Evolutionary conservation across 106 monocot species (phyloP), one percentile per base, ranked within the genome.

Genomic region (Triglochin maritima): DNA sequence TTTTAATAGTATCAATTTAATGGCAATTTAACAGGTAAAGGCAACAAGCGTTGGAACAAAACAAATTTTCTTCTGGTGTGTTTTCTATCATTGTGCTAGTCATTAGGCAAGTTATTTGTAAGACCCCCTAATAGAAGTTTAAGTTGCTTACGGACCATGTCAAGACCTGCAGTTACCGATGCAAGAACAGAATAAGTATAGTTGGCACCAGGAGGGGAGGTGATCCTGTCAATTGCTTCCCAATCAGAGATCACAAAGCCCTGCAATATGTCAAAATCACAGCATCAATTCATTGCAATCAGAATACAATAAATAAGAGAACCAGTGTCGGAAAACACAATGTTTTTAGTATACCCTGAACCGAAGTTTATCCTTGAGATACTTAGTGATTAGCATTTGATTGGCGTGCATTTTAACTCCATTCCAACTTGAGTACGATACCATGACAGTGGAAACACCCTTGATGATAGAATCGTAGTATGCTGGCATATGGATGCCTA

Each of bases 181-280:
- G 84, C 73, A 69, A 76, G 75, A 4, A 93, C 82, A 49, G 93
- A 92, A 53, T 85, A 88, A 3, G 87, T 83, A 75, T 88, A 93
- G 63, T 93, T 89, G 62, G 81, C 63, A 56, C 69, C 80, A 7
- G 88, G 55, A 9, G 93, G 88, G 17, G 46, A 41, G 13, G 88
- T 93, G 60, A 93, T 89, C 69, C 81, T 83, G 48, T 93, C 93
- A 60, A 93, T 85, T 29, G 86, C 93, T 53, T 88, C 72, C 88
- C 86, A 89, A 78, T 93, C 93, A 43, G 93, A 93, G 71, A 93
- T 89, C 3, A 85, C 83, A 65, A 88, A 81, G 8, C 92, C 92
- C 92, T 92, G 83, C 47, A 67, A 64, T 44, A 60, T 29, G 60
- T 57, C 4, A 62, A 29, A 29, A 29, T 29, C 29, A 29, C 29